phyloP scores from a whole-genome alignment of 140 eudicot genomes.

The Oenanthe javanica region DNA sequence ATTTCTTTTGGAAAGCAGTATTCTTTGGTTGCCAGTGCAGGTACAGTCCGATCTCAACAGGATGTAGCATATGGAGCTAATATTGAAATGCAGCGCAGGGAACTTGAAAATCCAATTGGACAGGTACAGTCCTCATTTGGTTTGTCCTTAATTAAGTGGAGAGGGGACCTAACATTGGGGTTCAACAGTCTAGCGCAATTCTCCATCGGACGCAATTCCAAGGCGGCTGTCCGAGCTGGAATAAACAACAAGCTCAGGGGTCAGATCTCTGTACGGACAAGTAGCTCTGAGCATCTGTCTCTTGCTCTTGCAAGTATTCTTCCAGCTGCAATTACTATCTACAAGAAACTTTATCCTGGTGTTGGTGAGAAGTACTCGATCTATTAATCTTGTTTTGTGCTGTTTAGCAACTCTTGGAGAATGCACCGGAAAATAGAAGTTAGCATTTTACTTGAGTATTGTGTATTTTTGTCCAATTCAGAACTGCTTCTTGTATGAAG shows the following conservation, averaged over 20 bases:
- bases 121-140: conserved; percentile 69
- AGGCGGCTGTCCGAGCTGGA: conserved; percentile 77
- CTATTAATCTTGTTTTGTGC: conserved; percentile 31
- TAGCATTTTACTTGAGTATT: conserved; percentile 17
- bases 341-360: conserved; percentile 53
- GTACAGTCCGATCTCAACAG: conserved; percentile 61
- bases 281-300: conserved; percentile 81
- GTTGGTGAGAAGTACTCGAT: conserved; percentile 53
- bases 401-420: conserved; percentile 1
- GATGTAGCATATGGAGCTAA: conserved; percentile 96
- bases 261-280: conserved; percentile 73
- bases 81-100: conserved; percentile 69
- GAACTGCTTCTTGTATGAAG: conserved; percentile 8
- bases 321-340: conserved; percentile 58
- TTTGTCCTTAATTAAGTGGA: conserved; percentile 67
- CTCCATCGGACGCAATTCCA: conserved; percentile 66
- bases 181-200: conserved; percentile 67
- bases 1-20: conserved; percentile 58
- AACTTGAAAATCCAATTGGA: conserved; percentile 67
- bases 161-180: conserved; percentile 82
- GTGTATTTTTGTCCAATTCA: conserved; percentile 15
- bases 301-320: conserved; percentile 78
- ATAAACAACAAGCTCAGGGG: conserved; percentile 84
- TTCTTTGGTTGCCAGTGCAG: conserved; percentile 69
- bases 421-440: neutral